These are phyloP conservation scores for Zygotorulaspora sp. DNA, from an alignment of 805 yeast species.

Conservation along the genomic window DNA sequence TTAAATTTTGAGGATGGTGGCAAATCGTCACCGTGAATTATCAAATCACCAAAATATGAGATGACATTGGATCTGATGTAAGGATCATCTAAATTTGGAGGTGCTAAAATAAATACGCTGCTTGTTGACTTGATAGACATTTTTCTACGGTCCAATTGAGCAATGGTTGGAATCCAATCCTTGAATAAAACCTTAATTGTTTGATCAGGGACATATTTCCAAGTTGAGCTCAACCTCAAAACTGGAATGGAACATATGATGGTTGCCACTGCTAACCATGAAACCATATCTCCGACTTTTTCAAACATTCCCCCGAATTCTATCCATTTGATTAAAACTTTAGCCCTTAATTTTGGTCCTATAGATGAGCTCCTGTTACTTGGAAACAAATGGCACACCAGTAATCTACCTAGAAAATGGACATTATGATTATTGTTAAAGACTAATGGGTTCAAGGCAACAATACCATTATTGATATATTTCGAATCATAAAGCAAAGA, in stretches of 20 bases:
- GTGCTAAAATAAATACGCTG: constrained; percentile 65
- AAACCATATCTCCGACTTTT: constrained; percentile 82
- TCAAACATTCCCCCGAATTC: constrained; percentile 74
- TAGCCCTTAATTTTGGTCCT: constrained; percentile 47
- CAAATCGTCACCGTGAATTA: constrained; percentile 40
- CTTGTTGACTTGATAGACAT: constrained; percentile 53
- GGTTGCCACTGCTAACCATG: constrained; percentile 89
- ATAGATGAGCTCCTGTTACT: constrained; percentile 29
- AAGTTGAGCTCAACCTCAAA: constrained; percentile 63
- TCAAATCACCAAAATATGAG: constrained; percentile 87
- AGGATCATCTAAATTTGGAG: constrained; percentile 76
- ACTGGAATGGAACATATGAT: constrained; percentile 78
- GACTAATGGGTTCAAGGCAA: constrained; percentile 64
- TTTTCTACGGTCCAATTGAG: constrained; percentile 77
- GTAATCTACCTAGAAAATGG: constrained; percentile 72
- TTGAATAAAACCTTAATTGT: constrained; percentile 57
- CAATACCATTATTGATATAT: constrained; percentile 29
- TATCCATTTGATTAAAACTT: constrained; percentile 75
- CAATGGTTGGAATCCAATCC: constrained; percentile 91
- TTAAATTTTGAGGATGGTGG: constrained; percentile 27
- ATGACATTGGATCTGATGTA: constrained; percentile 75
- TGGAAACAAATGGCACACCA: constrained; percentile 62
- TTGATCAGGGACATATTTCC: constrained; percentile 65
- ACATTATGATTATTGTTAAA: constrained; percentile 62
- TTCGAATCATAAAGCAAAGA: constrained; percentile 59